Base-by-base conservation (phyloP, 176 grass and related monocot species). In the Pontederia crassipes region DNA sequence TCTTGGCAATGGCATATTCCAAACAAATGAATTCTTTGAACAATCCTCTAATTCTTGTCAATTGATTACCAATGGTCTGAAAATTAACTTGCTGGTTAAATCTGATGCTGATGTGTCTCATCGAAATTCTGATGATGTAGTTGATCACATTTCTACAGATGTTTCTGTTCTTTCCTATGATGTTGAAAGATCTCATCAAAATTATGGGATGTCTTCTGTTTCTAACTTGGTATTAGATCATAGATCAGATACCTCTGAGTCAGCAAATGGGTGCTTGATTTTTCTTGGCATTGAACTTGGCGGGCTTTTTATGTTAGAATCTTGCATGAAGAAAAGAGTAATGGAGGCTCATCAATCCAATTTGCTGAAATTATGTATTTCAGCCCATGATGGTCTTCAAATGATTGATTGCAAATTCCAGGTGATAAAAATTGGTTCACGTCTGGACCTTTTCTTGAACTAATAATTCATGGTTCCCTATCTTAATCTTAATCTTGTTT, bases 381-480 rank as follows among this genome's bases (percentile, higher is more conserved):
- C 72, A 16, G 27, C 80, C 29, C 72, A 64, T 71, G 80, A 92
- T 52, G 68, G 76, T 65, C 61, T 80, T 73, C 78, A 84, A 66
- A 52, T 73, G 75, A 59, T 87, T 65, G 81, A 75, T 80, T 87
- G 74, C 71, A 84, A 87, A 67, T 56, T 84, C 61, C 66, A 92
- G 88, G 88, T 92, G 62, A 40, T 40, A 40, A 40, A 4, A 40
- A 7, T 40, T 40, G 32, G 0, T 40, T 40, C 32, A 40, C 6
- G 32, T 40, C 6, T 40, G 32, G 32, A 40, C 32, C 32, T 40
- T 7, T 40, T 40, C 32, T 40, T 40, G 32, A 40, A 40, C 32
- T 4, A 40, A 40, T 40, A 40, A 40, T 40, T 40, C 32, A 40
- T 7, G 32, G 32, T 40, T 40, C 4, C 32, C 32, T 40, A 40